A percentile compares a stretch with the other conserved stretches of the same genome.
Conservation (phyloP, 139 green algal species). For the Pycnococcus provasolii region DNA sequence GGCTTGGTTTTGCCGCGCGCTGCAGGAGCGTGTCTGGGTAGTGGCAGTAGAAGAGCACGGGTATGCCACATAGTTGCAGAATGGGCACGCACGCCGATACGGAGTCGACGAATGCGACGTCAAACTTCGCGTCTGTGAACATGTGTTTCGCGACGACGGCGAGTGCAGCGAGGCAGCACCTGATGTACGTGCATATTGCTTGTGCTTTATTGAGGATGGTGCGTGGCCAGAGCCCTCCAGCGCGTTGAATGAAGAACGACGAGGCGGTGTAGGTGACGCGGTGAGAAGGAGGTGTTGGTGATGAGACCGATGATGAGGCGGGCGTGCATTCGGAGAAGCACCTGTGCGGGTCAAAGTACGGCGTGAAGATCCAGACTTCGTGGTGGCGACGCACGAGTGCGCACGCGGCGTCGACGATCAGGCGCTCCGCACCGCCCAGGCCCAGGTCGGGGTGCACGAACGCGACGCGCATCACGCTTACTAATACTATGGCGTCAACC, state of each 20-base stretch:
- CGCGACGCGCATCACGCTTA: neutral
- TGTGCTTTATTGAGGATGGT: no score
- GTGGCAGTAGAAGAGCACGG: slow-evolving; percentile 94
- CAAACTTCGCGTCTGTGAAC: no score
- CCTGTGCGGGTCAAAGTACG: slow-evolving; percentile 60
- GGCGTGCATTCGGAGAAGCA: slow-evolving; percentile 55
- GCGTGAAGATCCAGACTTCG: slow-evolving; percentile 70
- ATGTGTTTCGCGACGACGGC: no score
- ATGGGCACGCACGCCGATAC: slow-evolving; percentile 40
- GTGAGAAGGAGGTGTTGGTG: no score
- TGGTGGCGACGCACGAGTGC: slow-evolving; percentile 66
- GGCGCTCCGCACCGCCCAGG: slow-evolving; percentile 67
- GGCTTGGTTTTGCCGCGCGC: slow-evolving; percentile 17
- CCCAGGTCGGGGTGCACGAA: neutral
- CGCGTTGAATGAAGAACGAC: no score
- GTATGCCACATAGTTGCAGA: slow-evolving; percentile 48
- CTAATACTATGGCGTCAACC: no score
- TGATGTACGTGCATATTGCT: no score
- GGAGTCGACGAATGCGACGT: no score
- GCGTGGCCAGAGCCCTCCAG: no score
- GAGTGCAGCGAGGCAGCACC: no score
- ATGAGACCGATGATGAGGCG: neutral
- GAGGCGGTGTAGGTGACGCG: no score
- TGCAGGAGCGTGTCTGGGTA: slow-evolving; percentile 88
- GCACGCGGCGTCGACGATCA: slow-evolving; percentile 85